Percentiles rank a stretch among this genome's conserved stretches.
phyloP scores from a whole-genome alignment of 2,329 filamentous ascomycete species.

The Phialocephala subalpina region DNA sequence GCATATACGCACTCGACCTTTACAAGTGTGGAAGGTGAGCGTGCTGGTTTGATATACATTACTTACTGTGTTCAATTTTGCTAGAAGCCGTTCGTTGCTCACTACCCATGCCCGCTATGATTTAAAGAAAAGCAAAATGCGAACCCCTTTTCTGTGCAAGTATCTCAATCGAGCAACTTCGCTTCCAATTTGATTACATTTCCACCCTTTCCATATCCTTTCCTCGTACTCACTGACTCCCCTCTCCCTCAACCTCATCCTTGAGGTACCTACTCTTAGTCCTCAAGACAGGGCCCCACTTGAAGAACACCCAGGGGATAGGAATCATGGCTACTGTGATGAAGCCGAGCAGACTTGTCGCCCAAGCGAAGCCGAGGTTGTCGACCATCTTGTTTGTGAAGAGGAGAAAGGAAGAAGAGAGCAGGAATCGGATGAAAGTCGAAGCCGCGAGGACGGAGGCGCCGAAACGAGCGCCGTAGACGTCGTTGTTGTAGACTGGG shows the following conservation, averaged over 20 bases:
- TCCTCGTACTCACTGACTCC: no score
- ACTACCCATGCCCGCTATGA: no score
- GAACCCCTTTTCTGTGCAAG: no score
- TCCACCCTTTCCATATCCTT: no score
- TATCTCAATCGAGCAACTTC: no score
- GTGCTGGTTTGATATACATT: no score
- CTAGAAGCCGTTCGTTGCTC: no score
- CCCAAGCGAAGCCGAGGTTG: constrained; percentile 46
- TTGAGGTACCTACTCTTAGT: constrained; percentile 4
- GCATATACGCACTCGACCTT: no score
- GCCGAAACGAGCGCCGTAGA: constrained; percentile 22
- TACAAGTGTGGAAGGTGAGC: no score
- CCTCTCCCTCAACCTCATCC: background rate
- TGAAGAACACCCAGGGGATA: constrained; percentile 52
- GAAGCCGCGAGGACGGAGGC: constrained; percentile 20
- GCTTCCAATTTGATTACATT: no score
- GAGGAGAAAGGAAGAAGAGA: constrained; percentile 23
- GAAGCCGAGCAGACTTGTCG: constrained; percentile 49
- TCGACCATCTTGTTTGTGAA: constrained; percentile 8
- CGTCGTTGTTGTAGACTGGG: constrained; percentile 28
- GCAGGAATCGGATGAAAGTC: constrained; percentile 24
- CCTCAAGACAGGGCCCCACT: constrained; percentile 40
- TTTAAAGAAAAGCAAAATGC: no score
- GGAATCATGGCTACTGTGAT: constrained; percentile 49
- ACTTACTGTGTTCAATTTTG: no score